Percentiles rank a stretch among this genome's conserved stretches.
These are phyloP conservation scores for Garcileccinum viscosum DNA, from an alignment of 1,284 basidiomycete species.

Conservation along the genomic window DNA sequence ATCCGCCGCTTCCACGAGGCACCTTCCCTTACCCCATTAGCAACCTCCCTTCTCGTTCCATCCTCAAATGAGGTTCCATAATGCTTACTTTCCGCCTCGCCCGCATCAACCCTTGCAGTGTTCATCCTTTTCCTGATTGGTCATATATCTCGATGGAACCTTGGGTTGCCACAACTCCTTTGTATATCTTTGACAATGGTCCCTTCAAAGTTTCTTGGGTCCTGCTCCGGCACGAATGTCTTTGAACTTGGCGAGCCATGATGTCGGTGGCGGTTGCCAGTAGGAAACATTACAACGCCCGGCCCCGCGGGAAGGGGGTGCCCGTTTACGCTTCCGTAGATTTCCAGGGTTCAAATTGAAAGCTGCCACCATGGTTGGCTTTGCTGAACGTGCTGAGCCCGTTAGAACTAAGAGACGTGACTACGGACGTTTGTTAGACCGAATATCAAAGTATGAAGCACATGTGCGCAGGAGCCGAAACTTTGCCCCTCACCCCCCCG, in stretches of 20 bases:
- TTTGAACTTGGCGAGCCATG: not conserved
- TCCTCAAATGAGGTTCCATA: constrained; percentile 28
- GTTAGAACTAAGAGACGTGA: not conserved
- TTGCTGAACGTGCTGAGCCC: not conserved
- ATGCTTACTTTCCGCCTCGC: constrained; percentile 21
- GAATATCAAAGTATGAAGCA: not conserved
- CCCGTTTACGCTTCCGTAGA: not conserved
- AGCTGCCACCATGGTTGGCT: not conserved
- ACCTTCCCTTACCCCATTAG: constrained; percentile 26
- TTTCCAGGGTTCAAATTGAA: not conserved
- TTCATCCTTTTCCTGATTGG: not conserved
- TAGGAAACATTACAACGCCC: not conserved
- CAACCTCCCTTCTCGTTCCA: constrained; percentile 19
- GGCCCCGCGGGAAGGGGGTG: not conserved
- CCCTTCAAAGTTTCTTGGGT: not conserved
- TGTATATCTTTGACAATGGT: not conserved
- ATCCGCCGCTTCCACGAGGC: constrained; percentile 31
- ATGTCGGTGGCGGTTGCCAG: not conserved
- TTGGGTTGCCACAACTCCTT: not conserved
- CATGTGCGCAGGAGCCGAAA: not conserved
- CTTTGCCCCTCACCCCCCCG: not conserved
- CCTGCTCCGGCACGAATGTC: not conserved
- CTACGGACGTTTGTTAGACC: constrained; percentile 2
- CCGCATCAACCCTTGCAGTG: constrained; percentile 24
- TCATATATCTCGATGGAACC: not conserved